Percentiles rank a stretch among this genome's conserved stretches.
phyloP scores from a whole-genome alignment of 2,329 filamentous ascomycete genomes.

The Magnaporthales sp. region DNA sequence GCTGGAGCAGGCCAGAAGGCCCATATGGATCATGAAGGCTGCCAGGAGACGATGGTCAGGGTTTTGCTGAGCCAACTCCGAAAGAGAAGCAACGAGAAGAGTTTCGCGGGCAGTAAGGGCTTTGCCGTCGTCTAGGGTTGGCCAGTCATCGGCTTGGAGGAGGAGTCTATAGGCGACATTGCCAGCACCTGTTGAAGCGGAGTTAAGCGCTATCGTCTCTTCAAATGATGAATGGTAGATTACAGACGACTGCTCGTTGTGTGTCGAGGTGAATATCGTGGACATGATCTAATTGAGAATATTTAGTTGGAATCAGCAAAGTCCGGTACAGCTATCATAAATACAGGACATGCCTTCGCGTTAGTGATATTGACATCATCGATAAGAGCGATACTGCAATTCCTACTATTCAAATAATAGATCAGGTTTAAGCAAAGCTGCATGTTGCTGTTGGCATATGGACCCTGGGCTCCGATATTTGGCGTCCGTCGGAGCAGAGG shows the following conservation, averaged over 20 bases:
- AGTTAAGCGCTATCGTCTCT: too few species aligned
- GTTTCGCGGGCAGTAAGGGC: slow-evolving; percentile 13
- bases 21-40: too few species aligned
- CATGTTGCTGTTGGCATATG: too few species aligned
- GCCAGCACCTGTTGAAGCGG: neutral
- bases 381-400: slow-evolving; percentile 54
- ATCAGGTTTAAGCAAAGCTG: slow-evolving; percentile 29
- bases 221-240: too few species aligned
- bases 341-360: slow-evolving; percentile 40
- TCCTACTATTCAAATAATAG: slow-evolving; percentile 41
- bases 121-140: neutral
- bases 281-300: too few species aligned
- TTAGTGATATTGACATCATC: slow-evolving; percentile 56
- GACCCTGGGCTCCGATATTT: too few species aligned
- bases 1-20: slow-evolving; percentile 13
- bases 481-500: slow-evolving; percentile 54
- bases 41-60: too few species aligned
- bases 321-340: neutral
- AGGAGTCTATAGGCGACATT: neutral
- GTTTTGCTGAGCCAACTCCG: slow-evolving; percentile 6
- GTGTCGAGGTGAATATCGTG: too few species aligned
- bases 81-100: slow-evolving; percentile 14
- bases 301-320: too few species aligned
- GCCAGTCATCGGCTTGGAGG: neutral
- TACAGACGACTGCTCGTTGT: too few species aligned